Percentiles rank a stretch among this genome's conserved stretches.
Evolutionary conservation across 1,284 basidiomycete species (phyloP).

Genomic region (Volvariella surrecta): DNA sequence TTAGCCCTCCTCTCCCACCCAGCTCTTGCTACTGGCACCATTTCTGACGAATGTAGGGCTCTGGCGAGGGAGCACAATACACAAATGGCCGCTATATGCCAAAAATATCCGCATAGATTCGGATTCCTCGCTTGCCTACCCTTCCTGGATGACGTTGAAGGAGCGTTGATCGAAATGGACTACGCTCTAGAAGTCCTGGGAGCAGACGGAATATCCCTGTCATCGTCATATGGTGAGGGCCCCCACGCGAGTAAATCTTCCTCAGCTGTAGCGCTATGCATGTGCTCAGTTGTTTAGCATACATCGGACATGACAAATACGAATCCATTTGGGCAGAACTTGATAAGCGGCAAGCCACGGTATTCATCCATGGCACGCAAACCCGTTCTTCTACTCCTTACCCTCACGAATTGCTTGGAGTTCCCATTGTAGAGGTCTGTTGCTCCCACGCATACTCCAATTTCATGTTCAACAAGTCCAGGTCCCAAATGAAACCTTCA

Average conservation of each 20-base stretch:
- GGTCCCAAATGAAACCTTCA: slow-evolving; percentile 74
- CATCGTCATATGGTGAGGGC: slow-evolving; percentile 54
- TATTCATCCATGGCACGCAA: slow-evolving; percentile 66
- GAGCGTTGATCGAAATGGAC: slow-evolving; percentile 44
- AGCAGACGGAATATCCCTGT: slow-evolving; percentile 52
- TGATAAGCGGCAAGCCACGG: slow-evolving; percentile 42
- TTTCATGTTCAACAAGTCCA: slow-evolving; percentile 17
- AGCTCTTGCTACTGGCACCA: slow-evolving; percentile 36
- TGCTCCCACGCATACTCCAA: not conserved
- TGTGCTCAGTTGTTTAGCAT: slow-evolving; percentile 29
- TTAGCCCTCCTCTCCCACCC: slow-evolving; percentile 59
- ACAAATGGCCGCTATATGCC: slow-evolving; percentile 36
- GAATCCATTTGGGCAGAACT: slow-evolving; percentile 62
- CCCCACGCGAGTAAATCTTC: slow-evolving; percentile 29
- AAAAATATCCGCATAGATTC: slow-evolving; percentile 42
- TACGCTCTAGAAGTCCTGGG: slow-evolving; percentile 49
- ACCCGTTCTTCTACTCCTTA: slow-evolving; percentile 52
- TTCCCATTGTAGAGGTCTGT: slow-evolving; percentile 59
- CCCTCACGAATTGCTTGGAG: slow-evolving; percentile 50
- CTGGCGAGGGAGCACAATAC: slow-evolving; percentile 39
- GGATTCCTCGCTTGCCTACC: slow-evolving; percentile 62
- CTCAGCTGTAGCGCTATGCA: slow-evolving; percentile 3
- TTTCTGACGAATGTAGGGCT: slow-evolving; percentile 31
- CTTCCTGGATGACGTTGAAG: slow-evolving; percentile 48
- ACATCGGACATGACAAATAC: slow-evolving; percentile 54